Evolutionary conservation across 2,329 filamentous ascomycete genomes (phyloP), one percentile per base, ranked within the genome.

Genomic region (Raffaelea deltoideospora): DNA sequence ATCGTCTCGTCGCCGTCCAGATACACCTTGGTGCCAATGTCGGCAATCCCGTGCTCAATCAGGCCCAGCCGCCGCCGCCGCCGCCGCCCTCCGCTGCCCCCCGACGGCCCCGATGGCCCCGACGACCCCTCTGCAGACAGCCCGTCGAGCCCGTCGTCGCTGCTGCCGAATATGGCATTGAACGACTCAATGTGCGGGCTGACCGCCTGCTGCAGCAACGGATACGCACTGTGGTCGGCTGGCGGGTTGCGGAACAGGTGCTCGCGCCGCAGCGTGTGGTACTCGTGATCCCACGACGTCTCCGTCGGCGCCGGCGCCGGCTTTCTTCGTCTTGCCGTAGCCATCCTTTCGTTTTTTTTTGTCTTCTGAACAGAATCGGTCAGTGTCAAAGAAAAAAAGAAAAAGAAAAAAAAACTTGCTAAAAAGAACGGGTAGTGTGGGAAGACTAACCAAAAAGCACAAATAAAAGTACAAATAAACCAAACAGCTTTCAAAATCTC

Each of bases 121-220:
- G n/a, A n/a, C n/a, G n/a, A n/a, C n/a, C n/a, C n/a, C n/a, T n/a
- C n/a, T n/a, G n/a, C n/a, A n/a, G n/a, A n/a, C n/a, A n/a, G n/a
- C 17, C 36, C 26, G 13, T 26, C 35, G 44, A 57, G 59, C 34
- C 82, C 84, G 57, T 79, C 69, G 40, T 69, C 65, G 23, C 76
- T 72, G 15, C 34, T 22, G n/a, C n/a, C n/a, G 53, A 95, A 92
- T 33, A 96, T 68, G 36, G 77, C 77, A 64, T 98, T 94, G 72
- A 95, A 98, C 7, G 90, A 90, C 51, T 95, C 79, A 49, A 96
- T 80, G 58, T 98, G 90, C 34, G 90, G 90, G 46, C 82, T 70
- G 41, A 96, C 77, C n/a, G 88, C 83, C 42, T 72, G 72, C 49
- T 87, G 79, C 33, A 98, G 73, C 18, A 81, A 72, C 13, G 90